Evolutionary conservation across 352 stramenopile genomes (phyloP).

Genomic region (Phytopythium cucurbitacearum): DNA sequence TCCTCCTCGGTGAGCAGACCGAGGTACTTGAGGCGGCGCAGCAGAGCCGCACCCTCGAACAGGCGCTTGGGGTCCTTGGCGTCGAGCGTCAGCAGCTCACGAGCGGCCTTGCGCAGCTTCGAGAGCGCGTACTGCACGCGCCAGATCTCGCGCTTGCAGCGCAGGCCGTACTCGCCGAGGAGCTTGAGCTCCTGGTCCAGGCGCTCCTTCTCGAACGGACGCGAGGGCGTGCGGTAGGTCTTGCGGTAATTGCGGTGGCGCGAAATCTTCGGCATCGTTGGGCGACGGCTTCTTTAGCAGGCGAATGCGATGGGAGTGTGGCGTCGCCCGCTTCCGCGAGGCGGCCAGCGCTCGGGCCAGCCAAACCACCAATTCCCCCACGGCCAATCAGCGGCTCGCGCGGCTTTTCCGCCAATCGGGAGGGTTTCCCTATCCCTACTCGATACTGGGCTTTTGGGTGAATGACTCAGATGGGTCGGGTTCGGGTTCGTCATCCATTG

Average conservation of each 20-base stretch:
- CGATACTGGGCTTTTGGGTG: too few relatives aligned
- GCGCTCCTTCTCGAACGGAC: conserved; percentile 99
- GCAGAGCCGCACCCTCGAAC: conserved; percentile 97
- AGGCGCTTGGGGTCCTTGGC: conserved; percentile 98
- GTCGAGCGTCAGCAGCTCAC: conserved; percentile 97
- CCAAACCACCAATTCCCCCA: conserved; percentile 39
- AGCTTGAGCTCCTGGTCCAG: conserved; percentile 99
- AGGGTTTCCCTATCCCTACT: too few relatives aligned
- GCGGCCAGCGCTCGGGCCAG: conserved; percentile 13
- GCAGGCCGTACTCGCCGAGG: conserved; percentile 98
- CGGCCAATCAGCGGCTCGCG: conserved; percentile 24
- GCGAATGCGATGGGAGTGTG: conserved; percentile 63
- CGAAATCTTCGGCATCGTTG: conserved; percentile 85
- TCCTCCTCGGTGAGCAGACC: conserved; percentile 97
- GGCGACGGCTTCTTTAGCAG: conserved; percentile 56
- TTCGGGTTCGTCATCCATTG: too few relatives aligned
- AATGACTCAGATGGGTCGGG: too few relatives aligned
- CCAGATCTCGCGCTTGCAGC: conserved; percentile 99
- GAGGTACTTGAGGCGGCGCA: conserved; percentile 96
- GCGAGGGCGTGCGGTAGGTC: conserved; percentile 98
- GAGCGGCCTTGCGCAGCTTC: conserved; percentile 98
- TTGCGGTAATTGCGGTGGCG: conserved; percentile 93
- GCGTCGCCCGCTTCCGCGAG: neutral
- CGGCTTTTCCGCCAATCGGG: conserved; percentile 12
- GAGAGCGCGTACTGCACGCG: conserved; percentile 98